phyloP scores from a whole-genome alignment of 352 stramenopile species.

The Pythium diclinum region DNA sequence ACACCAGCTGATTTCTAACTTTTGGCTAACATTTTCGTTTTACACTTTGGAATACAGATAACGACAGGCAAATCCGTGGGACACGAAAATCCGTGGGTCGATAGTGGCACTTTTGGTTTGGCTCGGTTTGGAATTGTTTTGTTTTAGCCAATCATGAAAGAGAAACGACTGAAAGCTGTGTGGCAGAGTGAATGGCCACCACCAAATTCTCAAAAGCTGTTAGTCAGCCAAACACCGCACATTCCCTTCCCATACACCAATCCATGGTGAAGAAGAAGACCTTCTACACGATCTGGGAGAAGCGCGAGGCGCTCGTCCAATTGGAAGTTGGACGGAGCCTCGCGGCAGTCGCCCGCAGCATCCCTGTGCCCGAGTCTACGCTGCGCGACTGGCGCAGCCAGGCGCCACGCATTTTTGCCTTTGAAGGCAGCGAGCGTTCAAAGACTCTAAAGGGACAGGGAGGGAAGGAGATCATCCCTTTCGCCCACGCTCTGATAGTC shows the following conservation, averaged over 20 bases:
- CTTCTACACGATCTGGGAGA: neutral
- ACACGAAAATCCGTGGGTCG: conserved; percentile 6
- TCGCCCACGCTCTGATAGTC: neutral
- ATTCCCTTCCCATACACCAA: neutral
- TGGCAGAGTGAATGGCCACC: neutral
- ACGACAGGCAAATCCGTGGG: conserved; percentile 9
- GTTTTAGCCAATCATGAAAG: neutral
- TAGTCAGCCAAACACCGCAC: neutral
- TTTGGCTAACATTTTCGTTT: too few species aligned
- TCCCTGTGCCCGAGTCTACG: conserved; percentile 3
- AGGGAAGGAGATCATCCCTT: neutral
- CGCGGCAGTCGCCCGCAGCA: neutral
- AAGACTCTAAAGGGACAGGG: neutral
- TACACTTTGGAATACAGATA: neutral
- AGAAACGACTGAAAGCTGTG: neutral
- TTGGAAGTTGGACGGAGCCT: neutral
- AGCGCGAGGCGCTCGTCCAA: conserved; percentile 7
- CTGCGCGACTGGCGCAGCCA: neutral
- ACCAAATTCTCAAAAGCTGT: neutral
- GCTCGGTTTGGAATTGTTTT: neutral
- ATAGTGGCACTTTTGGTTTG: conserved; percentile 1
- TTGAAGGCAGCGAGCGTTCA: neutral
- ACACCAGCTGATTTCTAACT: too few species aligned
- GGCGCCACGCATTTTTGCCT: neutral
- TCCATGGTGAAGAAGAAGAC: neutral